Conservation (phyloP, 2,329 filamentous ascomycete genomes). For the Trichoderma afroharzianum region DNA sequence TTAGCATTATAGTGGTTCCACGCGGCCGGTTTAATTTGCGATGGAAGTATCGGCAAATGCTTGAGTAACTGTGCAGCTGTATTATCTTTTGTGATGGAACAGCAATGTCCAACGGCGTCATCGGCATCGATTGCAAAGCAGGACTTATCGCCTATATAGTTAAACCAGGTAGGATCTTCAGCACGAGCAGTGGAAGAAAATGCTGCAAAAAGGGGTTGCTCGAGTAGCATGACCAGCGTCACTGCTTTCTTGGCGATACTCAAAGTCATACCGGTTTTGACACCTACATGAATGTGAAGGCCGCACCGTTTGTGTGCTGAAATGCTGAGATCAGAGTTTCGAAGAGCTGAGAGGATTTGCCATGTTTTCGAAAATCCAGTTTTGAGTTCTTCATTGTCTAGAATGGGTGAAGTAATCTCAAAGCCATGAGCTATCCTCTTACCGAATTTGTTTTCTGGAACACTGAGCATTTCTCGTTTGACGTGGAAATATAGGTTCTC, state of each 20-base stretch:
- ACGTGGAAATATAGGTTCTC: constrained; percentile 19
- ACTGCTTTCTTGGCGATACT: constrained; percentile 24
- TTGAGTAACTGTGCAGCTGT: not conserved
- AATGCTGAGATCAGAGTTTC: not conserved
- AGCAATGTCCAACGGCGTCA: not conserved
- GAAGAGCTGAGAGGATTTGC: constrained; percentile 14
- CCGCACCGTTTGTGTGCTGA: constrained; percentile 23
- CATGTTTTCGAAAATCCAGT: constrained; percentile 17
- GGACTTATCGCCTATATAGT: not conserved
- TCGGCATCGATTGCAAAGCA: not conserved
- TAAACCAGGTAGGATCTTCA: not conserved
- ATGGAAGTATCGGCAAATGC: not conserved
- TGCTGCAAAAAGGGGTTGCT: constrained; percentile 19
- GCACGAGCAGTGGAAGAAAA: not conserved
- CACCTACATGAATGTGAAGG: constrained; percentile 27
- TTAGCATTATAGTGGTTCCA: not conserved
- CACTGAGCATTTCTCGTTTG: constrained; percentile 14
- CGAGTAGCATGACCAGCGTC: constrained; percentile 23
- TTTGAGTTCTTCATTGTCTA: constrained; percentile 19
- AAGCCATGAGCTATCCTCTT: constrained; percentile 18
- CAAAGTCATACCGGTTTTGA: constrained; percentile 23
- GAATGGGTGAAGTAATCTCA: constrained; percentile 24
- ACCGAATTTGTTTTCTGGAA: not conserved
- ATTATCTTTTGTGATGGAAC: not conserved
- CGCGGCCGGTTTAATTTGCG: not conserved